Base-by-base conservation (phyloP, 1,139 yeast genomes). In the Magnusiomyces ingens region DNA sequence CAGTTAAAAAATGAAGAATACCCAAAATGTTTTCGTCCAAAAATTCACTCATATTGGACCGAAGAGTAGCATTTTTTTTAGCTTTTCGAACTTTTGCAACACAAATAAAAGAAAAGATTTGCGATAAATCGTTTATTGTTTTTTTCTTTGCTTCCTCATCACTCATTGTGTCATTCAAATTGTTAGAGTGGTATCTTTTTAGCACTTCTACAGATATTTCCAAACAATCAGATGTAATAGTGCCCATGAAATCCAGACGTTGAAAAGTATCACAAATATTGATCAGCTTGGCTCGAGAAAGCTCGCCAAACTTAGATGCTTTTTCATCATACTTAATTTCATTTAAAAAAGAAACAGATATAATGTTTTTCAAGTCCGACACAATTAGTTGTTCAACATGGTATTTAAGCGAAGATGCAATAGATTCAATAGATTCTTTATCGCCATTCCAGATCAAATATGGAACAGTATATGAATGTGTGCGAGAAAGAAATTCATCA, bases 381-480 rank as follows among this genome's bases (percentile, higher is more conserved):
- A 68, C 54, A 40, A 65, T 64, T 3, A 73, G 56, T 36, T 67
- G 59, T 18, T 61, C 59, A 5, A 62, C 52, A 3, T 61, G 36
- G 55, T 50, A 22, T 60, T 57, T 61, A 8, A 62, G 66, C 2
- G 73, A 70, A 3, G 64, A 64, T 0, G 85, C 79, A 47, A 84
- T 76, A 80, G 84, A 45, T 81, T 78, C 51, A 91, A 72, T 50
- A 80, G 77, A 36, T 60, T 83, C 89, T 51, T 75, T 74, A 57
- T 83, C 78, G 62, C 82, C 81, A 52, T 81, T 80, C 49, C 82
- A 82, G 52, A 89, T 75, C 12, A 91, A 73, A 59, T 82, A 77
- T 0, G 99, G 98, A 0, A 91, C 77, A 0, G 93, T 86, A 62
- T 82, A 85, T 21, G 81, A 80, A 51, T 81, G 80, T 1, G 95